phyloP scores from a whole-genome alignment of 1,284 basidiomycete genomes.

The Trichosporon sp. region DNA sequence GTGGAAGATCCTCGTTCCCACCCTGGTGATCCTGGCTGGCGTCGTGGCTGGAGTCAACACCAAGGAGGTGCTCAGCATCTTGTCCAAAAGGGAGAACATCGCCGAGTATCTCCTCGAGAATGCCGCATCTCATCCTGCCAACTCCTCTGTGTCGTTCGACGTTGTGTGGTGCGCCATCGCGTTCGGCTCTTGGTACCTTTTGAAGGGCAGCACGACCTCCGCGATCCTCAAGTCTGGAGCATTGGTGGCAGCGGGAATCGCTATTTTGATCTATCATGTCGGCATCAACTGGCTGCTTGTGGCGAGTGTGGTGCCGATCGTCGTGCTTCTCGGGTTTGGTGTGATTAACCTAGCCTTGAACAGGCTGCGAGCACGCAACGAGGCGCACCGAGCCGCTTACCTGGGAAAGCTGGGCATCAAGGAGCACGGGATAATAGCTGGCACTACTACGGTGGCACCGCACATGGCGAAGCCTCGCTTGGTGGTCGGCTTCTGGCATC shows the following conservation, averaged over 20 bases:
- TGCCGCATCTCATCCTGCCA: slow-evolving; percentile 59
- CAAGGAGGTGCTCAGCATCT: slow-evolving; percentile 11
- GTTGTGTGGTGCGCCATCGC: slow-evolving; percentile 53
- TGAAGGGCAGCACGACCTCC: slow-evolving; percentile 30
- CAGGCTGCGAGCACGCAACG: slow-evolving; percentile 26
- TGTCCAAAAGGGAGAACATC: slow-evolving; percentile 14
- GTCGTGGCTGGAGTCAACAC: slow-evolving; percentile 51
- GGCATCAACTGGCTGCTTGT: slow-evolving; percentile 40
- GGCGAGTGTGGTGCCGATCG: slow-evolving; percentile 34
- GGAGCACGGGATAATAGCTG: slow-evolving; percentile 28
- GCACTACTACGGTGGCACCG: slow-evolving; percentile 29
- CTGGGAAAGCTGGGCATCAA: slow-evolving; percentile 31
- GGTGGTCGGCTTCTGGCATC: slow-evolving; percentile 85
- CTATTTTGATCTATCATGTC: slow-evolving; percentile 13
- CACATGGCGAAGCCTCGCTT: slow-evolving; percentile 27
- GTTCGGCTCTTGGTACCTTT: slow-evolving; percentile 28
- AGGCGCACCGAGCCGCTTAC: slow-evolving; percentile 21
- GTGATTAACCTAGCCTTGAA: slow-evolving; percentile 15
- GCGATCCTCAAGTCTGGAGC: slow-evolving; percentile 20
- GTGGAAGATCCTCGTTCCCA: slow-evolving; percentile 46
- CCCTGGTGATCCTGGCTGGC: slow-evolving; percentile 41
- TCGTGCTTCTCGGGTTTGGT: slow-evolving; percentile 24
- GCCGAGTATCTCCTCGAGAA: slow-evolving; percentile 15
- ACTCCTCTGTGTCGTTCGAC: slow-evolving; percentile 62
- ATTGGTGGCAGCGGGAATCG: background rate